Conservation (phyloP, 306 rosid genomes). For the Fragaria ananassa region DNA sequence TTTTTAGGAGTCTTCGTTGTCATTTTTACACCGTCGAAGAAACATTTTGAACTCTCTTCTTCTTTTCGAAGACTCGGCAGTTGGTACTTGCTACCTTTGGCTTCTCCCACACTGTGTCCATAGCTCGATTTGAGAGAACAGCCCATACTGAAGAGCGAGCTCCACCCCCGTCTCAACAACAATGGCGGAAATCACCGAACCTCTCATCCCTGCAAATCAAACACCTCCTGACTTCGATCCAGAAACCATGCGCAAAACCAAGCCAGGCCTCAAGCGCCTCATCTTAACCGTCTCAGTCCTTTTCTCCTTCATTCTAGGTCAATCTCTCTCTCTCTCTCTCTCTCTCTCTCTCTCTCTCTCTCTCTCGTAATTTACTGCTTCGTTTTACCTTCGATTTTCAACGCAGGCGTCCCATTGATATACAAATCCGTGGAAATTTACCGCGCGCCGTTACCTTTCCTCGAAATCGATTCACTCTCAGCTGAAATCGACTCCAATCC, state of each 20-base stretch:
- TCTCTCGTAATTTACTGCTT: background rate
- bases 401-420: constrained; percentile 62
- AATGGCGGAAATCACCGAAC: constrained; percentile 66
- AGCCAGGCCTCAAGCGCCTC: constrained; percentile 84
- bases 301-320: constrained; percentile 73
- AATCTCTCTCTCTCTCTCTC: constrained; percentile 2
- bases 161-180: constrained; percentile 32
- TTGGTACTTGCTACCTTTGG: too few relatives aligned
- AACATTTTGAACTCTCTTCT: too few relatives aligned
- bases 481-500: constrained; percentile 57
- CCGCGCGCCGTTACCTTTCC: constrained; percentile 82
- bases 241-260: constrained; percentile 60
- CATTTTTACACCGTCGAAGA: too few relatives aligned
- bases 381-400: background rate
- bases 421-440: constrained; percentile 91
- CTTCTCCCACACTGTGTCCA: too few relatives aligned
- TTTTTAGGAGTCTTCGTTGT: too few relatives aligned
- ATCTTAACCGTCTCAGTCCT: constrained; percentile 59
- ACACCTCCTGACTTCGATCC: constrained; percentile 38
- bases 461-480: constrained; percentile 61
- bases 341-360: background rate
- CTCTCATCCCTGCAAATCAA: constrained; percentile 21
- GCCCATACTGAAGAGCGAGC: background rate
- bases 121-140: too few relatives aligned
- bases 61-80: too few relatives aligned